phyloP scores from a whole-genome alignment of 495 filamentous ascomycete species.

The Aspergillus cavernicola region DNA sequence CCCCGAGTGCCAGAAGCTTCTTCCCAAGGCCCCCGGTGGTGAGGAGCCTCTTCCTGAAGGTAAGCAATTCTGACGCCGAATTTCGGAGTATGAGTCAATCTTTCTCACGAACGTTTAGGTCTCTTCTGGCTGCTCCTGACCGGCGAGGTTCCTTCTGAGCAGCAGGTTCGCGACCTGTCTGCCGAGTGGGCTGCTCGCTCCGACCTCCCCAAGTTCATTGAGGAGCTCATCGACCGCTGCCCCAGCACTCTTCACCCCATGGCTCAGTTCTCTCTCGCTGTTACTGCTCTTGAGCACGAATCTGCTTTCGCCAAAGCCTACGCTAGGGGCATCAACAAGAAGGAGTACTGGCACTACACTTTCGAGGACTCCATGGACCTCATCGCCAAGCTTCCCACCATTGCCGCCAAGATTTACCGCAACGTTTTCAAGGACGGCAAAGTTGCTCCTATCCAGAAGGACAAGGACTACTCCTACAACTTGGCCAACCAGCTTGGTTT shows the following conservation, averaged over 20 bases:
- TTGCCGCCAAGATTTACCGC: slow-evolving; percentile 97
- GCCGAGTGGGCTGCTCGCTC: slow-evolving; percentile 98
- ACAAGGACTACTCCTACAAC: slow-evolving; percentile 98
- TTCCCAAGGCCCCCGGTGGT: slow-evolving; percentile 94
- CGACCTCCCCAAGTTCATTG: slow-evolving; percentile 91
- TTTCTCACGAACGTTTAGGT: slow-evolving; percentile 31
- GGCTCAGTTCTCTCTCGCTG: slow-evolving; percentile 97
- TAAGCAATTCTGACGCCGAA: not conserved
- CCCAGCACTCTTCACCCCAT: slow-evolving; percentile 98
- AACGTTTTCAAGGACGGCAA: slow-evolving; percentile 99
- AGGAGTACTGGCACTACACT: slow-evolving; percentile 98
- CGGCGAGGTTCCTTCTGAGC: slow-evolving; percentile 91
- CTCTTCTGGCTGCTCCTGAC: slow-evolving; percentile 99
- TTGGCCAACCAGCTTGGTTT: slow-evolving; percentile 98
- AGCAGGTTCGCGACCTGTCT: slow-evolving; percentile 96
- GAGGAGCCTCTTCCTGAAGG: slow-evolving; percentile 93
- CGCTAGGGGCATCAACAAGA: slow-evolving; percentile 97
- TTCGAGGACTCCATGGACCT: slow-evolving; percentile 99
- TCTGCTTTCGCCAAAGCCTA: slow-evolving; percentile 97
- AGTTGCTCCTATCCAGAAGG: slow-evolving; percentile 89
- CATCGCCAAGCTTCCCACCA: slow-evolving; percentile 98
- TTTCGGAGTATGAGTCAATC: not conserved
- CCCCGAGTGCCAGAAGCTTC: slow-evolving; percentile 94
- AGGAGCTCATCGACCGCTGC: slow-evolving; percentile 99
- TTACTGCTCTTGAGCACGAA: slow-evolving; percentile 96